A percentile compares a stretch with the other conserved stretches of the same genome.
phyloP scores from a whole-genome alignment of 148 eudicot species.

The Spergularia marina region DNA sequence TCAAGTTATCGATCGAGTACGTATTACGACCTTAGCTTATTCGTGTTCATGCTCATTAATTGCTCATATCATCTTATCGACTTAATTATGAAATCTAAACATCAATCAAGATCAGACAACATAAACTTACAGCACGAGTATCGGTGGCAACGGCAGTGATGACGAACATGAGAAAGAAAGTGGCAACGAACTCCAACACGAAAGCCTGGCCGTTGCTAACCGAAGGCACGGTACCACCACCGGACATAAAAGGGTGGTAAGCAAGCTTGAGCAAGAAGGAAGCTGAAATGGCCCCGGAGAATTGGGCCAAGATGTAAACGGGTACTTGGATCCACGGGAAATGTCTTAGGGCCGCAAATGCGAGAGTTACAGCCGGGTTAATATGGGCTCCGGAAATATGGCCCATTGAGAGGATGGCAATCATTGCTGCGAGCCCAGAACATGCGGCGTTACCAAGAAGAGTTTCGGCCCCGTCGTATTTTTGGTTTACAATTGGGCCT shows the following conservation, averaged over 20 bases:
- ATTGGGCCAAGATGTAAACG: constrained; percentile 29
- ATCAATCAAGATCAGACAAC: background rate
- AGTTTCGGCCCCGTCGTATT: constrained; percentile 28
- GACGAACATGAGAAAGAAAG: constrained; percentile 43
- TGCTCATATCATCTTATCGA: too few species aligned
- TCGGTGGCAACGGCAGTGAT: constrained; percentile 45
- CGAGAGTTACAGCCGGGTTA: constrained; percentile 40
- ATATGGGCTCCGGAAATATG: constrained; percentile 46
- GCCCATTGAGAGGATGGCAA: constrained; percentile 32
- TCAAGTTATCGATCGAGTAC: too few species aligned
- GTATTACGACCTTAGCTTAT: too few species aligned
- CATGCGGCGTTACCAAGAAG: constrained; percentile 43
- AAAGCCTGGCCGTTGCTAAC: constrained; percentile 31
- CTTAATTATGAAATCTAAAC: too few species aligned
- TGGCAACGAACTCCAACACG: constrained; percentile 35
- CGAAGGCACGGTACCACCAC: constrained; percentile 35
- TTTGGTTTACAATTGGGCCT: constrained; percentile 42
- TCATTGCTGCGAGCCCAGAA: constrained; percentile 37
- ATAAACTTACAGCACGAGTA: constrained; percentile 32
- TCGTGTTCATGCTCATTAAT: too few species aligned
- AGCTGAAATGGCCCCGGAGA: constrained; percentile 30
- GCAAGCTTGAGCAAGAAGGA: constrained; percentile 34
- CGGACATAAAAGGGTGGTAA: constrained; percentile 36
- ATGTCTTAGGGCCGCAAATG: constrained; percentile 31
- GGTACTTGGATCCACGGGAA: constrained; percentile 46